Evolutionary conservation across 2,329 filamentous ascomycete species (phyloP).

Genomic region (Cladobotryum mycophilum): DNA sequence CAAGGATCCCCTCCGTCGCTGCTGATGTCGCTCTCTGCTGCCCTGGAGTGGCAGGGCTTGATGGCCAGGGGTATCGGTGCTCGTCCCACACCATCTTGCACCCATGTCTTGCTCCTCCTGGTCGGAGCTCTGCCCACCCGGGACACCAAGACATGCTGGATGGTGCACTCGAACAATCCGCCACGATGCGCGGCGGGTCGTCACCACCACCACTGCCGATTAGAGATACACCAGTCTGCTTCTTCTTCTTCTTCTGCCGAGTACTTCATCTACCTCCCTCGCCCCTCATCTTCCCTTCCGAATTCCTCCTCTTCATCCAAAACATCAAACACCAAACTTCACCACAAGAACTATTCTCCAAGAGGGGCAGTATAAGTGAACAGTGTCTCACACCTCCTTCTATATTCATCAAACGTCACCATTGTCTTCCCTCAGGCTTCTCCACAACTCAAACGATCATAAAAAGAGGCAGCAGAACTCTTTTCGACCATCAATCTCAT

Average conservation of each 20-base stretch:
- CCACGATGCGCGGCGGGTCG: conserved; percentile 12
- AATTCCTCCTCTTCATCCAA: conserved; percentile 4
- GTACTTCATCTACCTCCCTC: conserved; percentile 13
- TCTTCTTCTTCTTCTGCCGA: conserved; percentile 8
- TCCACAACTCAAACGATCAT: background rate
- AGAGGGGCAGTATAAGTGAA: conserved; percentile 3
- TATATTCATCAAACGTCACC: background rate
- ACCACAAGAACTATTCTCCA: background rate
- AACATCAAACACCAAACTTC: conserved; percentile 3
- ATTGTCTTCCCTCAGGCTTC: background rate
- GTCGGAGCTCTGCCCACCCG: background rate
- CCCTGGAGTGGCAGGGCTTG: conserved; percentile 10
- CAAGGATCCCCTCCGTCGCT: conserved; percentile 9
- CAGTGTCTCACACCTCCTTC: conserved; percentile 11
- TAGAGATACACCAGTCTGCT: conserved; percentile 9
- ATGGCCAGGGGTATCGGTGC: conserved; percentile 11
- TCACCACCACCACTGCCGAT: conserved; percentile 12
- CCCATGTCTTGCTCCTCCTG: background rate
- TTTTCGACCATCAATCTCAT: background rate
- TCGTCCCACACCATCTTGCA: background rate
- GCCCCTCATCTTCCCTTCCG: conserved; percentile 7
- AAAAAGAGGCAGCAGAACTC: background rate
- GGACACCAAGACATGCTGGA: background rate
- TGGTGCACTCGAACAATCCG: background rate
- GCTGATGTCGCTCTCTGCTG: conserved; percentile 1